Conservation (phyloP, 805 yeast genomes). For the Kodamaea leandrae region DNA sequence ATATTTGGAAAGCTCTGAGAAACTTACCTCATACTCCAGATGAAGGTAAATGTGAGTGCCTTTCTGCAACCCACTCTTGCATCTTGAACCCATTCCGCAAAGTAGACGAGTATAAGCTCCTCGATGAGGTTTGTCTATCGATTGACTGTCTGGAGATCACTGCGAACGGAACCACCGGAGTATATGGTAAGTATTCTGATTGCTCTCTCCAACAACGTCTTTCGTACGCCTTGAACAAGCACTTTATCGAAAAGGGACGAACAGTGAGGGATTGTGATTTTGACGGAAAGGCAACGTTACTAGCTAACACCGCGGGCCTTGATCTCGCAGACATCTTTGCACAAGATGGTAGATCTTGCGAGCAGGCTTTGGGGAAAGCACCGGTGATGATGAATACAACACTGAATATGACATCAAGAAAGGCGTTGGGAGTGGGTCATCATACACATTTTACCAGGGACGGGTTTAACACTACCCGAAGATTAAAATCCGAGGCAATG, state of each 20-base stretch:
- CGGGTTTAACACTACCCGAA: background rate
- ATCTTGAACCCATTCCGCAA: conserved; percentile 26
- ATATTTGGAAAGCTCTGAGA: conserved; percentile 20
- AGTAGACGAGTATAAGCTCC: conserved; percentile 20
- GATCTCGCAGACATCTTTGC: conserved; percentile 18
- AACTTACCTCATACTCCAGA: conserved; percentile 43
- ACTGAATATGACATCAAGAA: background rate
- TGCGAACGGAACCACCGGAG: conserved; percentile 34
- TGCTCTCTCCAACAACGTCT: conserved; percentile 38
- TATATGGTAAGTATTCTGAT: conserved; percentile 42
- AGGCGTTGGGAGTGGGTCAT: background rate
- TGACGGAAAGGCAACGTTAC: conserved; percentile 20
- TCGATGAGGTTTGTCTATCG: conserved; percentile 33
- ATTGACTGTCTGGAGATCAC: conserved; percentile 40
- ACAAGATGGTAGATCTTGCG: conserved; percentile 28
- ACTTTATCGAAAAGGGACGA: conserved; percentile 20
- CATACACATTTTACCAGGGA: background rate
- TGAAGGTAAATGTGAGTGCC: conserved; percentile 43
- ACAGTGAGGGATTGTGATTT: conserved; percentile 23
- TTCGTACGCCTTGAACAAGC: conserved; percentile 41
- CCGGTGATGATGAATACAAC: background rate
- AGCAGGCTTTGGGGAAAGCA: conserved; percentile 14
- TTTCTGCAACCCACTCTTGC: conserved; percentile 40
- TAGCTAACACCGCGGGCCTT: conserved; percentile 18
- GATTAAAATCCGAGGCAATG: background rate